Evolutionary conservation across 2,329 filamentous ascomycete species (phyloP), one percentile per base, ranked within the genome.

Genomic region (Sporothrix inflata): DNA sequence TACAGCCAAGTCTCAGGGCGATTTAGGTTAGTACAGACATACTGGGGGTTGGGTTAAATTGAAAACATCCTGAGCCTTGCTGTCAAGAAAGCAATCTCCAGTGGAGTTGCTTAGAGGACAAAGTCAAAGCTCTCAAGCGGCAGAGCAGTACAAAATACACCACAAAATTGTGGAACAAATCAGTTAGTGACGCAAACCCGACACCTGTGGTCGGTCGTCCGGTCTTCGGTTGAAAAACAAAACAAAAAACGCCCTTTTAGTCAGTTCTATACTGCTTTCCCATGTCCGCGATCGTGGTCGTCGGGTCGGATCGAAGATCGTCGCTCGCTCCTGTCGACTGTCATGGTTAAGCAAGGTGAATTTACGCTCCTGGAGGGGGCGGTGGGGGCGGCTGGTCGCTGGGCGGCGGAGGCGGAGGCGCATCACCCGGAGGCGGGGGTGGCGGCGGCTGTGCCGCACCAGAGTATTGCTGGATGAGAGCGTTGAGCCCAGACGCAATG

Each of bases 401-500:
- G 2, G 80, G 80, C 24, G 80, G 80, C 3, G 80, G 80, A 8
- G 80, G 79, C 1, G 80, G 80, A n/a, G 75, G 74, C 1, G 79
- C 78, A 47, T 79, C 80, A 24, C 78, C 78, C 0, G 75, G 70
- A 7, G 74, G 74, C 21, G 75, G 74, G 9, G 73, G 73, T 9
- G 73, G 73, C n/a, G 75, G 75, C 4, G 74, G 74, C 9, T 67
- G 71, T 19, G 71, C 72, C 1, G 76, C 76, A 19, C 78, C 78
- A 45, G 80, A 79, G 66, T 81, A 92, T 77, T 90, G 89, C 79
- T 91, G 88, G 76, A 92, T 90, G 73, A 93, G 83, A 69, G 88
- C 87, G 77, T 86, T 90, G 73, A 91, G 83, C 49, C 88, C 88
- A 73, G 85, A 85, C 55, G 81, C 81, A 30, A 88, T 82, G 74